These are phyloP conservation scores for Claviceps monticola DNA, from an alignment of 2,329 filamentous ascomycete species.

Conservation along the genomic window DNA sequence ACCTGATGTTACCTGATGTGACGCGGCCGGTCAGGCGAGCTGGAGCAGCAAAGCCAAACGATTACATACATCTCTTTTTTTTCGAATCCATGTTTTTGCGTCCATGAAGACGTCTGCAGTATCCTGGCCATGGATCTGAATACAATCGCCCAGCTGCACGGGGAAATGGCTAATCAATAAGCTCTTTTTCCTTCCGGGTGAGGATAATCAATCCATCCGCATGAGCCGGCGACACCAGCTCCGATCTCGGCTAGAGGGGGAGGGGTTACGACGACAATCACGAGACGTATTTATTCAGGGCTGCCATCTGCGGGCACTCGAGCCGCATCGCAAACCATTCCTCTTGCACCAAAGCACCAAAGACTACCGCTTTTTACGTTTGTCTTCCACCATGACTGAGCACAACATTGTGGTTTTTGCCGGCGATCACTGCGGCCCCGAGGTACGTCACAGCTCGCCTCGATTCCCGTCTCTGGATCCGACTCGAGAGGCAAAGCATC, in stretches of 20 bases:
- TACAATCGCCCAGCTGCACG: not conserved
- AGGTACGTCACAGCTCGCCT: conserved; percentile 37
- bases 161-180: not conserved
- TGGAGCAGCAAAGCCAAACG: not conserved
- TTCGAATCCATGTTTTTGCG: too few species aligned
- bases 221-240: not conserved
- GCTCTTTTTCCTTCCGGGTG: not conserved
- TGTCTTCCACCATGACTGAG: conserved; percentile 38
- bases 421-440: conserved; percentile 73
- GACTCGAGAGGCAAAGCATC: conserved; percentile 8
- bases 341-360: not conserved
- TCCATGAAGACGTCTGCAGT: not conserved
- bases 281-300: not conserved
- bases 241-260: conserved; percentile 6
- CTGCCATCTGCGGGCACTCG: not conserved
- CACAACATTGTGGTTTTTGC: conserved; percentile 68
- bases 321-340: not conserved
- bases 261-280: conserved; percentile 1
- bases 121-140: not conserved
- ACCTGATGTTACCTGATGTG: too few species aligned
- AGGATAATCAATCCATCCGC: too few species aligned
- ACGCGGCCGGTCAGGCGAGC: not conserved
- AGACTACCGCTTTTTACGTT: not conserved
- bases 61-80: not conserved
- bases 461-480: conserved; percentile 8